Base-by-base conservation (phyloP, 768 basidiomycete species). In the Psilocybe subaeruginosa region DNA sequence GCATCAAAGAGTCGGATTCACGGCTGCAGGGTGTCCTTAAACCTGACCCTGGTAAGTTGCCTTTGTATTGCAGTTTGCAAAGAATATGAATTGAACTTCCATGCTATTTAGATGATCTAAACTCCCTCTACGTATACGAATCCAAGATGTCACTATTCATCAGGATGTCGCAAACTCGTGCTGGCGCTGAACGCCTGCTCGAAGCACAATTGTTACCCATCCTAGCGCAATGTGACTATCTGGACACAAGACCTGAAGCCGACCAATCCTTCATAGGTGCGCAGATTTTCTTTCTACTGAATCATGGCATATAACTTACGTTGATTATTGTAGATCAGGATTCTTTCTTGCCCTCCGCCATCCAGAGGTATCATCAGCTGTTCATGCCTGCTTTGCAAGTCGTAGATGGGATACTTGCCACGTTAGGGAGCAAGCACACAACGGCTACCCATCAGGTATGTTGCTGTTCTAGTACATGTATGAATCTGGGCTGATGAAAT, bases 71-170 rank as follows among this genome's bases (percentile, higher is more conserved):
- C 53, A 31, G 56, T 51, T 33, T 33, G 39, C 46, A 49, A 31
- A 17, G 43, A 3, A 27, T 54, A 23, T 19, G 48, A 37, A 59
- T 52, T n/a, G 14, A 41, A 23, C n/a, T 11, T 35, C 46, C 55
- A 37, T 14, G 16, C 9, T 57, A 58, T 62, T 0, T 65, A 97
- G 97, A 93, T 64, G 92, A 95, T 60, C 76, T 99, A 31, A 96
- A 97, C 68, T 82, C 93, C 0, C 79, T 96, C 43, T 99, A 97
- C 74, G 92, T 98, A 12, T 98, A 95, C 67, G 97, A 98, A 71
- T 86, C 95, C 12, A 97, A 97, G 75, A 89, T 97, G 86, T 92
- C 95, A 3, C 77, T 97, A 63, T 86, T 98, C 60, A 84, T 91
- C 29, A 85, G 93, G 31, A 85, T 97, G 76, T 86, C 93, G 0